Conservation (phyloP, 306 rosid genomes). For the Inga laurina region DNA sequence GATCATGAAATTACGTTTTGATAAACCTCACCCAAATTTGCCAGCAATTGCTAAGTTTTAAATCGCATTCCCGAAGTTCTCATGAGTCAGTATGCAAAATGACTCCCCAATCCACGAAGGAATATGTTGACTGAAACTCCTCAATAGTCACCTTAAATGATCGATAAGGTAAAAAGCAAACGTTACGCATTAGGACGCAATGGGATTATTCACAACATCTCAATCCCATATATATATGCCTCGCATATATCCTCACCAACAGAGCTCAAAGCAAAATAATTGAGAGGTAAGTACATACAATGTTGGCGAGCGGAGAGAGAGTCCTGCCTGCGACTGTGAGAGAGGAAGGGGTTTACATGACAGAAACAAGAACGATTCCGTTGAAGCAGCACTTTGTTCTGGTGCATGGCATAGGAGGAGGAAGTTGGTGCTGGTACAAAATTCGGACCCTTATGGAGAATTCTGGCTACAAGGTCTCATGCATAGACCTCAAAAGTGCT, state of each 20-base stretch:
- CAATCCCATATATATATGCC: neutral
- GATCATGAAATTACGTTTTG: neutral
- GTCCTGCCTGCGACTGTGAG: constrained; percentile 36
- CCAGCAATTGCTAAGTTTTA: neutral
- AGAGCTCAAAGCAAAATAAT: constrained; percentile 23
- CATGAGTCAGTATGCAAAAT: constrained; percentile 30
- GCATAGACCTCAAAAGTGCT: constrained; percentile 77
- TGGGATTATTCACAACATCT: constrained; percentile 25
- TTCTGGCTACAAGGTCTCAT: constrained; percentile 81
- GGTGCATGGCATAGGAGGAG: constrained; percentile 85
- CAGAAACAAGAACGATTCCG: neutral
- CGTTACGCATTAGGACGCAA: constrained; percentile 25
- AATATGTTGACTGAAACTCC: constrained; percentile 6
- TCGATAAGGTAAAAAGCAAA: constrained; percentile 25
- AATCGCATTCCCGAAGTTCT: constrained; percentile 31
- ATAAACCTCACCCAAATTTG: neutral
- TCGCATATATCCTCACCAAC: constrained; percentile 21
- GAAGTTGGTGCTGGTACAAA: constrained; percentile 98
- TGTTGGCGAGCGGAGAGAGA: constrained; percentile 31
- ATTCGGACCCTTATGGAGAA: constrained; percentile 85
- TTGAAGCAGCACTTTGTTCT: constrained; percentile 78
- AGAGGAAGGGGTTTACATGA: constrained; percentile 33
- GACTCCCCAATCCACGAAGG: constrained; percentile 15
- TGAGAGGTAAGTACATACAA: neutral
- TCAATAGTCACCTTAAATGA: constrained; percentile 16